Evolutionary conservation across 805 yeast genomes (phyloP).

Genomic region (Lachancea fermentati): DNA sequence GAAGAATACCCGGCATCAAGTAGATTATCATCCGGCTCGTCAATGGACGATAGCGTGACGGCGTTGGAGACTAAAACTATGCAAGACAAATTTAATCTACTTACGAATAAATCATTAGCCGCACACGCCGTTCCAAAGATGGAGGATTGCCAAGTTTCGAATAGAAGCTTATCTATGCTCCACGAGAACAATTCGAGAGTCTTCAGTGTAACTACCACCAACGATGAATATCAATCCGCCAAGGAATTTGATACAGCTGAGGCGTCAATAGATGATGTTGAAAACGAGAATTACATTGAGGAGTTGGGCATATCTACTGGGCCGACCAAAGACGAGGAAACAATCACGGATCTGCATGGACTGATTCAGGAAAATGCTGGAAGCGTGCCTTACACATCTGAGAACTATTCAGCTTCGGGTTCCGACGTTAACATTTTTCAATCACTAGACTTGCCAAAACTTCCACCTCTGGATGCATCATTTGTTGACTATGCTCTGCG

Average conservation of each 20-base stretch:
- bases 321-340: slow-evolving; percentile 8
- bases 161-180: slow-evolving; percentile 1
- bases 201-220: slow-evolving; percentile 24
- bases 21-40: slow-evolving; percentile 25
- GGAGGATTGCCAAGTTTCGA: slow-evolving; percentile 7
- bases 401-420: not conserved
- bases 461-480: slow-evolving; percentile 4
- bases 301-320: slow-evolving; percentile 16
- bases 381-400: not conserved
- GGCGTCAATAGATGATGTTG: slow-evolving; percentile 2
- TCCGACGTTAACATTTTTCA: not conserved
- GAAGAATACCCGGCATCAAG: slow-evolving; percentile 10
- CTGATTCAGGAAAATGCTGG: not conserved
- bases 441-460: slow-evolving; percentile 1
- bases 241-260: slow-evolving; percentile 11
- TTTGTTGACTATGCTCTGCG: not conserved
- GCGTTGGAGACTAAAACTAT: slow-evolving; percentile 18
- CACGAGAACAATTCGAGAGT: slow-evolving; percentile 18
- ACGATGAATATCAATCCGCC: slow-evolving; percentile 23
- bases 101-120: slow-evolving; percentile 6
- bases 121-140: slow-evolving; percentile 2
- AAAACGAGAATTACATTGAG: slow-evolving; percentile 11
- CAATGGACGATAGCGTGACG: slow-evolving; percentile 19
- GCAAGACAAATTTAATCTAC: slow-evolving; percentile 15
- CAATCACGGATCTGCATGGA: slow-evolving; percentile 4